A percentile compares a stretch with the other conserved stretches of the same genome.
Conservation (phyloP, 2,329 filamentous ascomycete genomes). For the Aspergillus transmontanensis region DNA sequence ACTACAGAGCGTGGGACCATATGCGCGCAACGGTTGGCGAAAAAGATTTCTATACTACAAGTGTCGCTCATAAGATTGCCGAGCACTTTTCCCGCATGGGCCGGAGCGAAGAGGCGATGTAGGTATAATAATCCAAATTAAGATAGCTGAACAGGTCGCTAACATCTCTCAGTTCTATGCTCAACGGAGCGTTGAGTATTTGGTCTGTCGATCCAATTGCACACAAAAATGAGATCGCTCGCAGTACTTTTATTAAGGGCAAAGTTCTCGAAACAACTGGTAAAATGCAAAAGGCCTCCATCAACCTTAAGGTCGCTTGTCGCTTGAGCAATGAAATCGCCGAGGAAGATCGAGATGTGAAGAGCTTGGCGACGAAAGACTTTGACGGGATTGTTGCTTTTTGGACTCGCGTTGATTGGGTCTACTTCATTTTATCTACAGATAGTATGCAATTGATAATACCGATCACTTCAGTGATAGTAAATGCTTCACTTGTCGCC, state of each 20-base stretch:
- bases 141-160: not conserved
- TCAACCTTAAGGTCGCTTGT: conserved; percentile 20
- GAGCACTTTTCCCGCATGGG: conserved; percentile 24
- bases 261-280: conserved; percentile 18
- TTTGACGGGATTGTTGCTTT: conserved; percentile 25
- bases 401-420: conserved; percentile 2
- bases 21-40: no score
- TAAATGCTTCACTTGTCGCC: not conserved
- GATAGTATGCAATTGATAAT: not conserved
- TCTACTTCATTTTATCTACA: not conserved
- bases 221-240: conserved; percentile 25
- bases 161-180: conserved; percentile 15
- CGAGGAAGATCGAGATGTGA: conserved; percentile 19
- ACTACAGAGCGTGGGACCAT: no score
- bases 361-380: conserved; percentile 18
- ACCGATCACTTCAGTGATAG: not conserved
- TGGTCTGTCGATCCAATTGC: conserved; percentile 15
- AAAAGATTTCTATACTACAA: conserved; percentile 26
- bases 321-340: conserved; percentile 25
- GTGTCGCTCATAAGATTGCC: conserved; percentile 25
- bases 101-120: conserved; percentile 2
- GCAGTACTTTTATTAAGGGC: conserved; percentile 25
- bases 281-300: conserved; percentile 20
- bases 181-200: conserved; percentile 19
- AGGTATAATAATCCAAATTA: not conserved